Evolutionary conservation across 108 stramenopile genomes (phyloP).

Genomic region (Cyclostephanos invisitatus): DNA sequence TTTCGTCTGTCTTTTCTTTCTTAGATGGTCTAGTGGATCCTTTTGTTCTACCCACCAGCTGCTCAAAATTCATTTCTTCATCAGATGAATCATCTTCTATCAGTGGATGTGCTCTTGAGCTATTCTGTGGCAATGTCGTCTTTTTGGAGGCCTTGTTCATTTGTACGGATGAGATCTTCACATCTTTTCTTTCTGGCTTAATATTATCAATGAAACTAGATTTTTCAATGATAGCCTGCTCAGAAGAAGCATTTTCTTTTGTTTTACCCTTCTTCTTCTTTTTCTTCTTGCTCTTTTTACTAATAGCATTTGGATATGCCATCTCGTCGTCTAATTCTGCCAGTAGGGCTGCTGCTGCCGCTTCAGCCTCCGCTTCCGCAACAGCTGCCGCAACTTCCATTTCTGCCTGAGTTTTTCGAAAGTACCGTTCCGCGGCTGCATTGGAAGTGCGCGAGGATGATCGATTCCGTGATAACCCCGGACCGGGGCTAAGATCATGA

Average conservation of each 20-base stretch:
- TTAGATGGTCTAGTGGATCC: slow-evolving; percentile 29
- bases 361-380: slow-evolving; percentile 82
- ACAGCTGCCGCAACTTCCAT: slow-evolving; percentile 54
- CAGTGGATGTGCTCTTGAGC: slow-evolving; percentile 13
- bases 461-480: slow-evolving; percentile 4
- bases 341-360: slow-evolving; percentile 83
- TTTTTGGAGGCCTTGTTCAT: slow-evolving; percentile 29
- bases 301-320: slow-evolving; percentile 46
- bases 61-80: slow-evolving; percentile 53
- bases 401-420: slow-evolving; percentile 49
- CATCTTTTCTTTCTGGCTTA: slow-evolving; percentile 17
- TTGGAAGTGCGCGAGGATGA: slow-evolving; percentile 22
- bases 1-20: slow-evolving; percentile 44
- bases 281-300: slow-evolving; percentile 79
- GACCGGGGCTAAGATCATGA: slow-evolving; percentile 14
- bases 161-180: slow-evolving; percentile 10
- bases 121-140: slow-evolving; percentile 16
- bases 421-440: slow-evolving; percentile 34
- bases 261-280: slow-evolving; percentile 59
- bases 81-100: slow-evolving; percentile 52
- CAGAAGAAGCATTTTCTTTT: slow-evolving; percentile 26
- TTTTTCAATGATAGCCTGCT: neutral
- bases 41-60: slow-evolving; percentile 41
- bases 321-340: slow-evolving; percentile 91
- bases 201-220: slow-evolving; percentile 15